These are phyloP conservation scores for Crithidia acanthocephali DNA, from an alignment of 208 protist genomes.

Conservation along the genomic window DNA sequence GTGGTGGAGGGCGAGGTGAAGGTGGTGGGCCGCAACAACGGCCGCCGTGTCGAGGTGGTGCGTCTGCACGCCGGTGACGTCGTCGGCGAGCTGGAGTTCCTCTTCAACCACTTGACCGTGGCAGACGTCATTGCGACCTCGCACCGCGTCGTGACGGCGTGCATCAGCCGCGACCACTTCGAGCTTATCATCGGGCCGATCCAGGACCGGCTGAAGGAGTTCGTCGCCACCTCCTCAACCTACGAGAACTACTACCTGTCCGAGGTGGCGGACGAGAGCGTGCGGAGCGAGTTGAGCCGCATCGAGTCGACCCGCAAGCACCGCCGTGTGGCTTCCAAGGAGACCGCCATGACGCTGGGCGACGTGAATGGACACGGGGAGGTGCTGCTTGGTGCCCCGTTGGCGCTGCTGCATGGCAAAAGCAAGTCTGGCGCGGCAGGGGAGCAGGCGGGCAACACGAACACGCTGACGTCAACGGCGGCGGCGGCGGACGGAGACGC, in stretches of 20 bases:
- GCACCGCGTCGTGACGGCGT: conserved; percentile 53
- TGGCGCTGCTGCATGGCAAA: conserved; percentile 35
- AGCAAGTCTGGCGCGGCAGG: conserved; percentile 14
- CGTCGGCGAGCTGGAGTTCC: conserved; percentile 92
- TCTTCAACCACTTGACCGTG: conserved; percentile 83
- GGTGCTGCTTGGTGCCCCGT: conserved; percentile 43
- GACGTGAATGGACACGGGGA: conserved; percentile 50
- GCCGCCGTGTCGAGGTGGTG: conserved; percentile 69
- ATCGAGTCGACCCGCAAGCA: conserved; percentile 42
- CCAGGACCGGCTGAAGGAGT: conserved; percentile 81
- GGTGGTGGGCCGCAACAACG: conserved; percentile 73
- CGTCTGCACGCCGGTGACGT: conserved; percentile 70
- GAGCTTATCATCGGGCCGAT: conserved; percentile 88
- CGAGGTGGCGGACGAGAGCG: conserved; percentile 58
- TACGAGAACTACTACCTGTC: conserved; percentile 75
- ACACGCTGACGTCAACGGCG: conserved; percentile 1
- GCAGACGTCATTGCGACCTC: conserved; percentile 86
- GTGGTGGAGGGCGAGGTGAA: conserved; percentile 81
- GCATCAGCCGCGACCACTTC: conserved; percentile 87
- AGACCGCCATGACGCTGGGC: conserved; percentile 19
- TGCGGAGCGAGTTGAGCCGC: conserved; percentile 64
- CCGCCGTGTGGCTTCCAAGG: conserved; percentile 32
- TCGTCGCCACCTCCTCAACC: conserved; percentile 60
- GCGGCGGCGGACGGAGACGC: conserved; percentile 1
- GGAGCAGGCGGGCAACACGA: neutral